Evolutionary conservation across 495 filamentous ascomycete genomes (phyloP).

Genomic region (Extremus antarcticus): DNA sequence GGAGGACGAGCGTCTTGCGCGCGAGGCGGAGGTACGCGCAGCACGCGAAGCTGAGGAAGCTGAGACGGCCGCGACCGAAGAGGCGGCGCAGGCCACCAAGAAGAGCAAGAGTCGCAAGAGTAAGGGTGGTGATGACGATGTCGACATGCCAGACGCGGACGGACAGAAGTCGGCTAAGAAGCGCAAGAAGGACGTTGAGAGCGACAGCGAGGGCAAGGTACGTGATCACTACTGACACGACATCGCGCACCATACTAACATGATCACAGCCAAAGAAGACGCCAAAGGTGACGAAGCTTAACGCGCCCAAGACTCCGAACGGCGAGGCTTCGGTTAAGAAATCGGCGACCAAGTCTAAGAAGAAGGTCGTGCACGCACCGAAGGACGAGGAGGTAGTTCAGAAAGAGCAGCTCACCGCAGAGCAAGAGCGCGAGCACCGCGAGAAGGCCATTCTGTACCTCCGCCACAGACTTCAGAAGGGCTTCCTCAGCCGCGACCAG

Average conservation of each 20-base stretch:
- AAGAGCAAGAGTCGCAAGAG: constrained; percentile 51
- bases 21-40: constrained; percentile 47
- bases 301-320: constrained; percentile 43
- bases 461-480: constrained; percentile 83
- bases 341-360: constrained; percentile 33
- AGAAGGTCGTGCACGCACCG: constrained; percentile 40
- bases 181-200: constrained; percentile 56
- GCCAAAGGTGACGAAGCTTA: constrained; percentile 58
- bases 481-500: constrained; percentile 69
- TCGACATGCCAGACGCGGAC: constrained; percentile 64
- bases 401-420: constrained; percentile 47
- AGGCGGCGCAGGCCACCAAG: constrained; percentile 20
- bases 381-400: constrained; percentile 40
- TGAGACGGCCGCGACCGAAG: constrained; percentile 12
- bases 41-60: constrained; percentile 42
- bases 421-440: constrained; percentile 48
- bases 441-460: constrained; percentile 67
- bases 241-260: background rate
- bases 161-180: constrained; percentile 56
- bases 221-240: too few species aligned
- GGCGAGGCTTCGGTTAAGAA: constrained; percentile 36
- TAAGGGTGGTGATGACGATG: constrained; percentile 51
- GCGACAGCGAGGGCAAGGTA: constrained; percentile 61
- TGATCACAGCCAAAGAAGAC: constrained; percentile 41
- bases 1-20: constrained; percentile 37